Evolutionary conservation across 1,284 basidiomycete genomes (phyloP).

Genomic region (Ustanciosporium gigantosporum): DNA sequence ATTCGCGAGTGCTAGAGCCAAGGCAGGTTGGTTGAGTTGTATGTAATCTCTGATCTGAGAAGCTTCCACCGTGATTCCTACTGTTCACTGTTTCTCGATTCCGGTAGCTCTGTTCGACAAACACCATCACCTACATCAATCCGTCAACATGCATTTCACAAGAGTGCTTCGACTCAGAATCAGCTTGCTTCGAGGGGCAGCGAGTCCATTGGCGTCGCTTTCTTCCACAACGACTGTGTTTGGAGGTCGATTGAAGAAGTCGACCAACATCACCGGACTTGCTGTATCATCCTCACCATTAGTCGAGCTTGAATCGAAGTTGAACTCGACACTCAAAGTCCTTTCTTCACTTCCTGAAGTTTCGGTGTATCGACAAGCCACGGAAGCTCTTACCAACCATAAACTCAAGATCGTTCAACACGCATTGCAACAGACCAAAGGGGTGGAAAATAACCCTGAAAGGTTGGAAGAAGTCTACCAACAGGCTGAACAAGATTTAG

Average conservation of each 20-base stretch:
- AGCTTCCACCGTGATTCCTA: too few species aligned
- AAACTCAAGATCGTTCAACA: slow-evolving; percentile 72
- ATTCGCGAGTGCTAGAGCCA: too few species aligned
- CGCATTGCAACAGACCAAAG: slow-evolving; percentile 61
- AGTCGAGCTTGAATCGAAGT: slow-evolving; percentile 74
- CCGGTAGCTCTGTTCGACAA: too few species aligned
- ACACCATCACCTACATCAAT: too few species aligned
- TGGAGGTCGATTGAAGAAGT: slow-evolving; percentile 35
- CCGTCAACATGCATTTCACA: neutral
- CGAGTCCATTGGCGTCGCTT: slow-evolving; percentile 17
- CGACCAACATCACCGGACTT: slow-evolving; percentile 75
- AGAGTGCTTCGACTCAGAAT: slow-evolving; percentile 1
- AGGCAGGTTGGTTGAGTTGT: too few species aligned
- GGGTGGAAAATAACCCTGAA: slow-evolving; percentile 63
- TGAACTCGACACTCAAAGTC: slow-evolving; percentile 75
- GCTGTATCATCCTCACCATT: slow-evolving; percentile 75
- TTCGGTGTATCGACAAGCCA: slow-evolving; percentile 87
- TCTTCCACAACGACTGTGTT: too few species aligned
- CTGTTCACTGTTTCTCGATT: too few species aligned
- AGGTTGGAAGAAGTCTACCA: slow-evolving; percentile 72
- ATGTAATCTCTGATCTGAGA: too few species aligned
- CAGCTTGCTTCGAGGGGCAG: slow-evolving; percentile 6
- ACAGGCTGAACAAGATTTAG: slow-evolving; percentile 68
- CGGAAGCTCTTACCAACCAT: slow-evolving; percentile 81
- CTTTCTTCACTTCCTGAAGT: slow-evolving; percentile 74